These are phyloP conservation scores for Skeletonema marinoi DNA, from an alignment of 108 stramenopile genomes.

Conservation along the genomic window DNA sequence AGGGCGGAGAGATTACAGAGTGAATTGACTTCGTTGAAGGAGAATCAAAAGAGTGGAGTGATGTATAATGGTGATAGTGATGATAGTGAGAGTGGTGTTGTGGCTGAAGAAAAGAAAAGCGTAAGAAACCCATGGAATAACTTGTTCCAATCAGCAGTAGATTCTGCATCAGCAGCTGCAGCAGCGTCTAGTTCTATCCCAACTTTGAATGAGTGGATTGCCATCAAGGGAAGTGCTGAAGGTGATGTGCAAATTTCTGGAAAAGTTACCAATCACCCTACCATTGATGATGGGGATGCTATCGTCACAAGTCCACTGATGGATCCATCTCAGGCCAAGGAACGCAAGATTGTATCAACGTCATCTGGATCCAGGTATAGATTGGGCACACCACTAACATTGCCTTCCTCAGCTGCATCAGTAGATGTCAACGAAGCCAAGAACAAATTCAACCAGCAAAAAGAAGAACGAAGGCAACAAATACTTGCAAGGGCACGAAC, in stretches of 20 bases:
- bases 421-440: slow-evolving; percentile 16
- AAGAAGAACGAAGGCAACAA: background rate
- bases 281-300: slow-evolving; percentile 76
- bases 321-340: slow-evolving; percentile 45
- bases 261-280: slow-evolving; percentile 67
- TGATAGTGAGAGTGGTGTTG: background rate
- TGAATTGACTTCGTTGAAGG: background rate
- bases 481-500: slow-evolving; percentile 15
- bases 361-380: slow-evolving; percentile 76
- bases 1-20: background rate
- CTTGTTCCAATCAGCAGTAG: slow-evolving; percentile 15
- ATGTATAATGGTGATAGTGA: background rate
- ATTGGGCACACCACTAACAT: slow-evolving; percentile 48
- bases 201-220: slow-evolving; percentile 72
- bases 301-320: slow-evolving; percentile 75
- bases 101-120: background rate
- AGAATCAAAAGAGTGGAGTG: background rate
- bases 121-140: background rate
- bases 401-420: slow-evolving; percentile 19
- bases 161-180: slow-evolving; percentile 18
- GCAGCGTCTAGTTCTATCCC: slow-evolving; percentile 42
- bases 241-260: slow-evolving; percentile 68
- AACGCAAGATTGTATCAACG: slow-evolving; percentile 62
- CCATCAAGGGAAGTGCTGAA: slow-evolving; percentile 42
- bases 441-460: background rate